Evolutionary conservation across 164 flowering plant genomes (phyloP), one percentile per base, ranked within the genome.

Genomic region (Aristolochia contorta): DNA sequence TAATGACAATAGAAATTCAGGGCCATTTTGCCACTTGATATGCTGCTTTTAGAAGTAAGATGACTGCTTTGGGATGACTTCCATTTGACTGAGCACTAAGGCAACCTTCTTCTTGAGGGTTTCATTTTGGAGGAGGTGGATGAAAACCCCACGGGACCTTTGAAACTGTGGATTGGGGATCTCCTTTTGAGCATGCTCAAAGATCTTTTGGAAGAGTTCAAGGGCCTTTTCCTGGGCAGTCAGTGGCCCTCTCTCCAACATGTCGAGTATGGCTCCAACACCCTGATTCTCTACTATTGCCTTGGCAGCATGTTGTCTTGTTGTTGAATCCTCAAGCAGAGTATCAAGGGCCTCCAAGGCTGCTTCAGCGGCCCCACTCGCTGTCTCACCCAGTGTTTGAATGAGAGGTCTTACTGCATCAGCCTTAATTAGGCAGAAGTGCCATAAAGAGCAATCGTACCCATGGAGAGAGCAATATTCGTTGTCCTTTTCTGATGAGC

Each of bases 351-450:
- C 71, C 21, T 50, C 47, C 27, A 72, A 30, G 27, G 75, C 71
- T n/a, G 75, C 75, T 47, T 72, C 71, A 20, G 62, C 66, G 0
- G 65, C 65, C 12, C 65, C 75, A 6, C 65, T 51, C 19, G 37
- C 25, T 0, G 59, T 60, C 45, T 72, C 71, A 12, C 57, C 41
- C 50, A 72, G 52, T 6, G 59, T 64, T 33, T 41, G 68, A 49
- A 72, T 49, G 37, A 72, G 63, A 22, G 75, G 75, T 33, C 62
- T 51, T 20, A 72, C 63, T 22, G 75, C 75, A 27, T 61, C 71
- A 5, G 62, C 68, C 62, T 57, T 72, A 12, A 67, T 59, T 15
- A 72, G 68, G 65, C 75, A 72, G 55, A 72, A 72, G 16, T 64
- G 27, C 49, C 57, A 59, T 16, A 65, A 54, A 20, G 59, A 71